Conservation (phyloP, 2,329 filamentous ascomycete species). For the Scortechinia acanthostroma region DNA sequence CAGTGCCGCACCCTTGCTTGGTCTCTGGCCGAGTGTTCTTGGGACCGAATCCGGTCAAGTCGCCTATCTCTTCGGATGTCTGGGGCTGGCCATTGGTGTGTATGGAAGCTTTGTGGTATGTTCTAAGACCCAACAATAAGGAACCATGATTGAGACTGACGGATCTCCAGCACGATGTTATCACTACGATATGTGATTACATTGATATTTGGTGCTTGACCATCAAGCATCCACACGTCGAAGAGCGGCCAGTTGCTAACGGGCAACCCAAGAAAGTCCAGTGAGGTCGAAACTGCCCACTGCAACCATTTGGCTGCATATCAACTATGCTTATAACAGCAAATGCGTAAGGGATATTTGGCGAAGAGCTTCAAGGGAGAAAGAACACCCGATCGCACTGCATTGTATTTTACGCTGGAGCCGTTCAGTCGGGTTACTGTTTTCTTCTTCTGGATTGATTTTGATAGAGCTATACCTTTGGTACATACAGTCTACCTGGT, state of each 20-base stretch:
- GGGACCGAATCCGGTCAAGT: slow-evolving; percentile 45
- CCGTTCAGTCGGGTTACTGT: too few species aligned
- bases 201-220: slow-evolving; percentile 97
- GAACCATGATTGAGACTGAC: neutral
- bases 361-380: too few species aligned
- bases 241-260: slow-evolving; percentile 17
- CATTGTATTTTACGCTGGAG: too few species aligned
- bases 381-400: too few species aligned
- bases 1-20: slow-evolving; percentile 40
- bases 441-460: too few species aligned
- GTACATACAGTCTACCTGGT: too few species aligned
- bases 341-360: too few species aligned
- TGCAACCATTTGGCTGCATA: slow-evolving; percentile 1
- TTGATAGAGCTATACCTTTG: too few species aligned
- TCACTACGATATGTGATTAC: slow-evolving; percentile 90
- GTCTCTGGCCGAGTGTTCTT: slow-evolving; percentile 40
- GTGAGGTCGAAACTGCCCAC: too few species aligned
- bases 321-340: slow-evolving; percentile 1
- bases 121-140: too few species aligned
- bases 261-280: neutral
- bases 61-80: slow-evolving; percentile 53
- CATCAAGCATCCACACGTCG: slow-evolving; percentile 75
- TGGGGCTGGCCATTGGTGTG: slow-evolving; percentile 53
- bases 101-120: slow-evolving; percentile 57
- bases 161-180: neutral